Conservation (phyloP, 2,329 filamentous ascomycete genomes). For the Epichloe coenophiala region DNA sequence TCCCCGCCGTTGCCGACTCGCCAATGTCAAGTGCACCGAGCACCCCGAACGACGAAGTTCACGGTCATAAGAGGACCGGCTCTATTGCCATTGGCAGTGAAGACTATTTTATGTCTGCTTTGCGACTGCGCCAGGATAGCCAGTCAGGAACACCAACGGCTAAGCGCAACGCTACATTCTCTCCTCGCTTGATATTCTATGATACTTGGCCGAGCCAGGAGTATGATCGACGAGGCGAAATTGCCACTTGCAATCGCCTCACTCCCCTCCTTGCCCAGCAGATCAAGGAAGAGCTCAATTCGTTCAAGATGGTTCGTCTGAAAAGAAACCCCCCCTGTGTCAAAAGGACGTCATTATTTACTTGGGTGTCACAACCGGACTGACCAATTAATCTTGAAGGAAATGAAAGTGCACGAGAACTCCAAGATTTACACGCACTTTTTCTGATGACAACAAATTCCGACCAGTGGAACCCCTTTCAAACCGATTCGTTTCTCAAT, state of each 20-base stretch:
- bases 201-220: slow-evolving; percentile 94
- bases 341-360: neutral
- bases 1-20: slow-evolving; percentile 57
- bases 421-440: slow-evolving; percentile 99
- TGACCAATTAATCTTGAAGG: slow-evolving; percentile 36
- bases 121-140: slow-evolving; percentile 60
- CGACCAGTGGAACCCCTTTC: slow-evolving; percentile 10
- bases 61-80: slow-evolving; percentile 51
- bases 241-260: slow-evolving; percentile 93
- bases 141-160: slow-evolving; percentile 71
- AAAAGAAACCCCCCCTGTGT: neutral
- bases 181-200: slow-evolving; percentile 84
- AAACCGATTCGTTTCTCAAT: slow-evolving; percentile 16
- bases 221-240: slow-evolving; percentile 89
- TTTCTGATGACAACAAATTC: slow-evolving; percentile 54
- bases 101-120: slow-evolving; percentile 76
- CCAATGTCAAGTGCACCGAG: slow-evolving; percentile 76
- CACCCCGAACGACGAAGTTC: slow-evolving; percentile 69
- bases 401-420: slow-evolving; percentile 98
- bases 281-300: slow-evolving; percentile 98
- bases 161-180: slow-evolving; percentile 62
- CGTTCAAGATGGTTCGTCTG: slow-evolving; percentile 70
- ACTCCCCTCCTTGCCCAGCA: slow-evolving; percentile 96
- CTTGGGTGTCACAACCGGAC: neutral
- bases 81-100: slow-evolving; percentile 66